Base-by-base conservation (phyloP, 2,329 filamentous ascomycete species). In the Sclerotinia spermophila region DNA sequence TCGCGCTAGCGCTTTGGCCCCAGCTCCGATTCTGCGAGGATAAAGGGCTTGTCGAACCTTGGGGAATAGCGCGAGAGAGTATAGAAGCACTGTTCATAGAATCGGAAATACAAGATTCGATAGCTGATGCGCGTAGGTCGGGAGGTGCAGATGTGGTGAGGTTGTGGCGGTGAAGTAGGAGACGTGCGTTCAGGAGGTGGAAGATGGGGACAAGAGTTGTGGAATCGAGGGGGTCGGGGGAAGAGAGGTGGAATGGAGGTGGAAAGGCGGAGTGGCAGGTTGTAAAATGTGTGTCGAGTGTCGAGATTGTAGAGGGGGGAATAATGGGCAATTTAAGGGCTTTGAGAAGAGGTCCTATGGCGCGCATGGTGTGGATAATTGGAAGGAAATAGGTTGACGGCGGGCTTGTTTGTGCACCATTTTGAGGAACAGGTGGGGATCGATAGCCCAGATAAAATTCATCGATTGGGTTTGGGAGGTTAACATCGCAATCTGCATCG, bases 151-250 rank as follows among this genome's bases (percentile, higher is more conserved):
- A 84, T 0, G 94, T 92, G 0, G 89, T 90, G 13, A 98, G 84
- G 77, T 98, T 97, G 77, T 97, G 94, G 56, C 96, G 89, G 80
- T 97, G 93, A 13, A 99, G 86, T 51, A 96, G 84, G 42, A 97
- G 86, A n/a, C 93, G 90, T 24, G 91, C 90, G 72, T 93, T 92
- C 72, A 97, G 90, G 13, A 98, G 86, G 77, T 93, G 90, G 44
- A 92, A 86, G 13, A 96, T 84, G 0, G 94, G 92, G 38, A 89
- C 87, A 21, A 98, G 84, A 55, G 91, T 89, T 67, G 90, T 86
- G 13, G 93, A 89, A 71, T 96, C 90, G 56, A 97, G 84, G 11
- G 89, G 85, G 11, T 89, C 86, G 42, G 86, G 84, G 72, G 89
- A 90, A 24, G 86, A 83, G 2, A 90, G 86, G 71, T 92, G 90